Evolutionary conservation across 2,329 filamentous ascomycete species (phyloP).

Genomic region (Colletotrichum sp.): DNA sequence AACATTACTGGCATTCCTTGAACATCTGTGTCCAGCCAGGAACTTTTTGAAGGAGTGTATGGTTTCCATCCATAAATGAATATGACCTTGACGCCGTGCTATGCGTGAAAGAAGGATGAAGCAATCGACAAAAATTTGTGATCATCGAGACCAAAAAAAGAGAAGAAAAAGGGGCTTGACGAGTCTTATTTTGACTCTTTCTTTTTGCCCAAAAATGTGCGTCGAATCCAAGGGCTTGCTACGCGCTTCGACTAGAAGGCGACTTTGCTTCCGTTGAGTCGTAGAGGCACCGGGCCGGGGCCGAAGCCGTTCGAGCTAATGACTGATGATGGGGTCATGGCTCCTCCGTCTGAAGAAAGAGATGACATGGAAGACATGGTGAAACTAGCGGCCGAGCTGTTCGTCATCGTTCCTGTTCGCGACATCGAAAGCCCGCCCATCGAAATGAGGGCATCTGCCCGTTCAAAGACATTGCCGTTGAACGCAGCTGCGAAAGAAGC

Average conservation of each 20-base stretch:
- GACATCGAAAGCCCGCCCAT: constrained; percentile 63
- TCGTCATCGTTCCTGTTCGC: constrained; percentile 51
- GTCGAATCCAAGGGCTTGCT: constrained; percentile 18
- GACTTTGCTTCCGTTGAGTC: constrained; percentile 42
- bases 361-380: constrained; percentile 39
- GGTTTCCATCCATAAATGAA: constrained; percentile 8
- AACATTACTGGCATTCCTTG: constrained; percentile 13
- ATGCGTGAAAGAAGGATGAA: constrained; percentile 10
- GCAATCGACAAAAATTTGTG: constrained; percentile 6
- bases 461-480: constrained; percentile 63
- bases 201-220: constrained; percentile 9
- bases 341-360: constrained; percentile 42
- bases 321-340: constrained; percentile 32
- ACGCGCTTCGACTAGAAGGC: constrained; percentile 34
- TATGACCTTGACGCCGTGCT: constrained; percentile 19
- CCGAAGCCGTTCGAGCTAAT: constrained; percentile 33
- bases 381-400: constrained; percentile 28
- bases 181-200: neutral
- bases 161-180: neutral
- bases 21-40: neutral
- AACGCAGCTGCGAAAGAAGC: constrained; percentile 60
- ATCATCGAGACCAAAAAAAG: neutral
- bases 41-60: constrained; percentile 17
- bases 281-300: constrained; percentile 25
- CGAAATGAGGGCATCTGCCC: constrained; percentile 61